These are phyloP conservation scores for Favolaschia claudopus DNA, from an alignment of 768 basidiomycete species.

Conservation along the genomic window DNA sequence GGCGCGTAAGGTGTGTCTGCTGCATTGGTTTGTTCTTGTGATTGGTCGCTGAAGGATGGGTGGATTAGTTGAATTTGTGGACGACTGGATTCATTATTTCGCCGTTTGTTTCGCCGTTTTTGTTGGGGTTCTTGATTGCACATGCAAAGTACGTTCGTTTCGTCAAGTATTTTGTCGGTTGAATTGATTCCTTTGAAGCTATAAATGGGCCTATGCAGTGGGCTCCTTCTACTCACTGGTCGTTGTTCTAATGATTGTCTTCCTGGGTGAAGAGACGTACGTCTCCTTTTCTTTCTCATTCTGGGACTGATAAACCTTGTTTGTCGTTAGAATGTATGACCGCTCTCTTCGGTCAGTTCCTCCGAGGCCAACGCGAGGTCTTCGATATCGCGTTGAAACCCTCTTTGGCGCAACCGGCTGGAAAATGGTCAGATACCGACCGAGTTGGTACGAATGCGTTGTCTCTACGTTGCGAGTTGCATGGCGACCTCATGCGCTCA, in stretches of 20 bases:
- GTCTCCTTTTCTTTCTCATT: slow-evolving; percentile 47
- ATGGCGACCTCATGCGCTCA: slow-evolving; percentile 53
- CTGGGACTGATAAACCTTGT: slow-evolving; percentile 52
- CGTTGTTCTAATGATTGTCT: slow-evolving; percentile 49
- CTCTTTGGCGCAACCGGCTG: slow-evolving; percentile 60
- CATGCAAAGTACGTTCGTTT: slow-evolving; percentile 33
- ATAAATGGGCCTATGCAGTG: slow-evolving; percentile 57
- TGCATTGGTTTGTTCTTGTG: not conserved
- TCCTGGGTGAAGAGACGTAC: slow-evolving; percentile 58
- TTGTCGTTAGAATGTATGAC: slow-evolving; percentile 53
- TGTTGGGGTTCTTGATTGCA: slow-evolving; percentile 58
- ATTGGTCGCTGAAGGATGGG: not conserved
- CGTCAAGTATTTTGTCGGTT: not conserved
- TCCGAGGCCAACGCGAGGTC: slow-evolving; percentile 40
- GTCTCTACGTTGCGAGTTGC: slow-evolving; percentile 42
- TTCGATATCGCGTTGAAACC: slow-evolving; percentile 58
- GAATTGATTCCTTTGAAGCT: slow-evolving; percentile 25
- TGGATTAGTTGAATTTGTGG: slow-evolving; percentile 58
- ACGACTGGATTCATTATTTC: slow-evolving; percentile 65
- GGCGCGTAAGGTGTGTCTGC: slow-evolving; percentile 52
- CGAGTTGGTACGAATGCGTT: slow-evolving; percentile 39
- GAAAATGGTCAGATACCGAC: slow-evolving; percentile 55
- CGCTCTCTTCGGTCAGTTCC: slow-evolving; percentile 56
- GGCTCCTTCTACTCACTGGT: slow-evolving; percentile 54
- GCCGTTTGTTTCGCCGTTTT: slow-evolving; percentile 54